Evolutionary conservation across 768 basidiomycete species (phyloP).

Genomic region (Psilocybe sp.): DNA sequence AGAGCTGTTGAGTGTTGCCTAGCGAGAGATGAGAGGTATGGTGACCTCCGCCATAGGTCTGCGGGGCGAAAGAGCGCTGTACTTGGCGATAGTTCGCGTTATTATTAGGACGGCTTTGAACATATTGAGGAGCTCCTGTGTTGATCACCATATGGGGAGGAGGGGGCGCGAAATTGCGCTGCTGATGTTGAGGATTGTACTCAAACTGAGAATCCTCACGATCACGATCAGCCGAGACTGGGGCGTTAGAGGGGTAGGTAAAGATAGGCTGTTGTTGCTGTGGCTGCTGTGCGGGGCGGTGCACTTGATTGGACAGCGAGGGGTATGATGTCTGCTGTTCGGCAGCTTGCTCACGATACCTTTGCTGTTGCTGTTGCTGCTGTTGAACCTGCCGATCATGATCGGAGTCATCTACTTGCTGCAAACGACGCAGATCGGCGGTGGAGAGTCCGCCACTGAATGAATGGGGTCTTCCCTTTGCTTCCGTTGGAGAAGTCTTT

Average conservation of each 20-base stretch:
- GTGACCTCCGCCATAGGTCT: constrained; percentile 46
- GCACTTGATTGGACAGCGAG: constrained; percentile 57
- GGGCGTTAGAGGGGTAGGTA: constrained; percentile 41
- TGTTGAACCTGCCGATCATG: constrained; percentile 38
- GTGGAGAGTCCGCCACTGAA: constrained; percentile 76
- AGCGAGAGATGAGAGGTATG: constrained; percentile 70
- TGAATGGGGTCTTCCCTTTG: constrained; percentile 77
- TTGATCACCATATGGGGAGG: constrained; percentile 26
- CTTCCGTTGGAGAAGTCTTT: constrained; percentile 52
- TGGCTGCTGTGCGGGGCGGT: constrained; percentile 50
- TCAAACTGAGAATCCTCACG: constrained; percentile 52
- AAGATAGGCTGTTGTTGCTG: constrained; percentile 40
- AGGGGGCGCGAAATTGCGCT: constrained; percentile 51
- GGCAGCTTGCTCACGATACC: constrained; percentile 43
- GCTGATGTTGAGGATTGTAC: constrained; percentile 46
- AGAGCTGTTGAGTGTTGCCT: constrained; percentile 73
- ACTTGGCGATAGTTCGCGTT: constrained; percentile 59
- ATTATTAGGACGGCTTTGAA: constrained; percentile 52
- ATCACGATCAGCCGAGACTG: constrained; percentile 22
- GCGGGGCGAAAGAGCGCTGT: constrained; percentile 56
- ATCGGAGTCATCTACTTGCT: constrained; percentile 56
- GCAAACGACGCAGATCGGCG: constrained; percentile 72
- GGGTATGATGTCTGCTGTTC: constrained; percentile 58
- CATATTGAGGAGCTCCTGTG: constrained; percentile 40
- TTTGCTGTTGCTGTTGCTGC: constrained; percentile 47